Conservation (phyloP, 1,284 basidiomycete species). For the Meira nashicola region DNA sequence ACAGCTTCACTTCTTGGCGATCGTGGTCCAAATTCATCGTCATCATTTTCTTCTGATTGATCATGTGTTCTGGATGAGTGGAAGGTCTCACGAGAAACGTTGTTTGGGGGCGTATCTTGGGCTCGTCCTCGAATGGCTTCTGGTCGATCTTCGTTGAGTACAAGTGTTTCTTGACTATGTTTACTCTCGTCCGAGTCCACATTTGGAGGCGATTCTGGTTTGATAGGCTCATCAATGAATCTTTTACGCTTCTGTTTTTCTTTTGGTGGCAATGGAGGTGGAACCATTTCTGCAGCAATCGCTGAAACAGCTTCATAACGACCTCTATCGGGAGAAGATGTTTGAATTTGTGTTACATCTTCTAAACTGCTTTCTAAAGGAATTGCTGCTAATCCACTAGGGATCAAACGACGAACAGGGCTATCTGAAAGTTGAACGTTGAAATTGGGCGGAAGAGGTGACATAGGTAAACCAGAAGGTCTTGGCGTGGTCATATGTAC, state of each 20-base stretch:
- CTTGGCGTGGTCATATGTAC: neutral
- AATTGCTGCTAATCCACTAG: neutral
- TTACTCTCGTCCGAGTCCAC: neutral
- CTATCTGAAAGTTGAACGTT: neutral
- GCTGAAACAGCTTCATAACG: constrained; percentile 23
- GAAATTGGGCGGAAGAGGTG: neutral
- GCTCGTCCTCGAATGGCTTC: too few species aligned
- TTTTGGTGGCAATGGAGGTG: constrained; percentile 32
- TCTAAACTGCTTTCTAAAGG: constrained; percentile 22
- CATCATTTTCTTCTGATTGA: neutral
- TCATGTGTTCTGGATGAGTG: too few species aligned
- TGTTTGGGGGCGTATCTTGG: too few species aligned
- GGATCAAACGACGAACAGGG: constrained; percentile 10
- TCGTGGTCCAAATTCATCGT: constrained; percentile 35
- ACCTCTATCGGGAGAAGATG: neutral
- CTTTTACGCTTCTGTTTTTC: constrained; percentile 12
- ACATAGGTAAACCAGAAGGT: too few species aligned
- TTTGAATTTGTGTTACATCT: constrained; percentile 33
- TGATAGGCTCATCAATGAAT: neutral
- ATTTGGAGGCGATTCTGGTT: too few species aligned
- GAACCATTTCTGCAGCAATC: constrained; percentile 22
- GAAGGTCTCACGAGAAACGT: too few species aligned
- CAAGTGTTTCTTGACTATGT: neutral
- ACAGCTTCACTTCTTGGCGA: constrained; percentile 33
- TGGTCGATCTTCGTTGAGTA: neutral